phyloP scores from a whole-genome alignment of 768 basidiomycete genomes.

The Pilatotrama ljubarskyi region DNA sequence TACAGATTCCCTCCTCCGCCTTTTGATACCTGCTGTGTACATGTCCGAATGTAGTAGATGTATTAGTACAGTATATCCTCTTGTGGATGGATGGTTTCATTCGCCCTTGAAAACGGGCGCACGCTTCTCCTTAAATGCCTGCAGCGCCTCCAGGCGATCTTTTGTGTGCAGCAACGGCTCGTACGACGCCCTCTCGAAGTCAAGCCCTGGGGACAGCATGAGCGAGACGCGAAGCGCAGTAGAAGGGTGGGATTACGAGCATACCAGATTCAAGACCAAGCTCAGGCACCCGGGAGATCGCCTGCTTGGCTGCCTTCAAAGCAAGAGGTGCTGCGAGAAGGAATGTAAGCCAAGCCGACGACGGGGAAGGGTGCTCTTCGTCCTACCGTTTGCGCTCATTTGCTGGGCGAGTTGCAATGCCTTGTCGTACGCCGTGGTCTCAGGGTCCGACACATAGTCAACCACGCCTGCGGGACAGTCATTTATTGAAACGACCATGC shows the following conservation, averaged over 20 bases:
- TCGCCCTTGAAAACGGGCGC: slow-evolving; percentile 79
- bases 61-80: slow-evolving; percentile 1
- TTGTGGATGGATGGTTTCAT: slow-evolving; percentile 36
- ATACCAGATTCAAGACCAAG: slow-evolving; percentile 74
- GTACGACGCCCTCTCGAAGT: slow-evolving; percentile 86
- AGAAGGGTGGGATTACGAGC: too few species aligned
- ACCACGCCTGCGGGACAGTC: slow-evolving; percentile 67
- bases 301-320: slow-evolving; percentile 83
- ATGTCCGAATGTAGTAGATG: slow-evolving; percentile 5
- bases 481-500: too few species aligned
- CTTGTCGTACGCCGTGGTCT: slow-evolving; percentile 62
- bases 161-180: slow-evolving; percentile 71
- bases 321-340: slow-evolving; percentile 84
- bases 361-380: too few species aligned
- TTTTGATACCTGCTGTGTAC: neutral
- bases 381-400: slow-evolving; percentile 67
- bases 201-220: slow-evolving; percentile 58
- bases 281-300: slow-evolving; percentile 79
- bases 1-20: neutral
- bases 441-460: slow-evolving; percentile 72
- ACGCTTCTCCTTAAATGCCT: slow-evolving; percentile 86
- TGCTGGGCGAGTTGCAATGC: slow-evolving; percentile 68
- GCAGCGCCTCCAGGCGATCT: slow-evolving; percentile 81
- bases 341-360: neutral
- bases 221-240: neutral